Conservation (phyloP, 1,284 basidiomycete species). For the Omphalotus olearius region DNA sequence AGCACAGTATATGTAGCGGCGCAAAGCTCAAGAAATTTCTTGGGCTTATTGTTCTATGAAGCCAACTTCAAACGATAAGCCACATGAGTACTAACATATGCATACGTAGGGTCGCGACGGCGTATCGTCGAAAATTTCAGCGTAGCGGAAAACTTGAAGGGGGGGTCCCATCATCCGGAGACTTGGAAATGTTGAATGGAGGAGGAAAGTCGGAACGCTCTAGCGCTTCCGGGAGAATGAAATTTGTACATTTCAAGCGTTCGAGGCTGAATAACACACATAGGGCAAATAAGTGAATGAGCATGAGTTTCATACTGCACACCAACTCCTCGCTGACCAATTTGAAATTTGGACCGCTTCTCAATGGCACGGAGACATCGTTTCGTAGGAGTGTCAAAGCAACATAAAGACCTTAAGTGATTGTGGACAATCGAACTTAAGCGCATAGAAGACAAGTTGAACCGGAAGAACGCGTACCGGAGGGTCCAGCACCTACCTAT, state of each 20-base stretch:
- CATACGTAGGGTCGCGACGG: constrained; percentile 17
- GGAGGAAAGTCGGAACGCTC: neutral
- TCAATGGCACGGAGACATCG: constrained; percentile 16
- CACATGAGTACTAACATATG: constrained; percentile 1
- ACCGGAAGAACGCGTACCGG: constrained; percentile 33
- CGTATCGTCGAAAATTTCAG: neutral
- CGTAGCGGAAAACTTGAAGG: neutral
- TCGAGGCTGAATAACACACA: constrained; percentile 14
- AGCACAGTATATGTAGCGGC: too few relatives aligned
- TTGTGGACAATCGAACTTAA: constrained; percentile 29
- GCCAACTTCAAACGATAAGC: neutral
- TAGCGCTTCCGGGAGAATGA: constrained; percentile 7
- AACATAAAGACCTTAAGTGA: constrained; percentile 21
- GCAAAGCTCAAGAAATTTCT: too few relatives aligned
- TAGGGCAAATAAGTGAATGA: neutral
- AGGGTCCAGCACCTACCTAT: constrained; percentile 32
- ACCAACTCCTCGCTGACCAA: constrained; percentile 18
- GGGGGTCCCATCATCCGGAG: neutral
- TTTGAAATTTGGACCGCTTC: constrained; percentile 11
- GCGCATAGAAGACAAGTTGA: constrained; percentile 27
- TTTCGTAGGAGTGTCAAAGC: constrained; percentile 16
- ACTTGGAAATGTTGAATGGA: neutral
- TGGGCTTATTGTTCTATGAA: constrained; percentile 22
- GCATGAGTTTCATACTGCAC: constrained; percentile 2
- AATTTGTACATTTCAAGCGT: constrained; percentile 14